Evolutionary conservation across 805 yeast genomes (phyloP), one percentile per base, ranked within the genome.

Genomic region (Starmerella floris): DNA sequence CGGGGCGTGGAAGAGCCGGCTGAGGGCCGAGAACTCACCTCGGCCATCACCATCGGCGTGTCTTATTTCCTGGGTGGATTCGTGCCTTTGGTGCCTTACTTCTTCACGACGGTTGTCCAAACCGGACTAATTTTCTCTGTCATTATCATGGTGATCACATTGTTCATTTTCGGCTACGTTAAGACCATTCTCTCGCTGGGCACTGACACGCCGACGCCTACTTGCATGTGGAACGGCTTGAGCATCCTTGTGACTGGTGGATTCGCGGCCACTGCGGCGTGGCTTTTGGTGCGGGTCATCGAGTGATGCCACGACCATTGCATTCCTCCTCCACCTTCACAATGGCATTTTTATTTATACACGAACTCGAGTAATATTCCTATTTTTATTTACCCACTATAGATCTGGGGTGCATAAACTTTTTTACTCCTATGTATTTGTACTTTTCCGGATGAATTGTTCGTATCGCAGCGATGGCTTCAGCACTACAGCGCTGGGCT

Each of bases 241-340:
- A 93, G 84, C 63, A 88, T 91, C 97, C 77, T 84, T 41, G 62
- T 79, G n/a, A 87, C 83, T 39, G 98, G 98, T 31, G 93, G 96
- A n/a, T 66, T 81, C 26, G 97, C 98, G 20, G 97, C 98, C 4
- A 94, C 95, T 4, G 82, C 94, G 21, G 98, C 98, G 10, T 88
- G 95, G 94, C 75, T 74, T 35, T 73, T 87, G 58, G 98, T 88
- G 27, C 79, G 77, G 59, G 60, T 79, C 50, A 76, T 88, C 47
- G 95, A 78, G 48, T 65, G 51, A 45, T 8, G 27, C 4, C 38
- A 16, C 17, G 9, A 20, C 22, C 10, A 5, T 13, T 25, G 21
- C 5, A 23, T 11, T 5, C 16, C 21, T 11, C 17, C 8, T 22
- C 30, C 25, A 4, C 20, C 23, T 26, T 23, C 23, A 10, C n/a